phyloP scores from a whole-genome alignment of 176 grass and related monocot species.

The bread wheat (Triticum aestivum) region IWGSC_CS_RefSeq_v2.1 NC_057812.1:67949410-67949909 shows the following conservation, averaged over 20 bases:
- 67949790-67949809: slow-evolving; percentile 5
- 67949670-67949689: slow-evolving; percentile 21
- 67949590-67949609: slow-evolving; percentile 31
- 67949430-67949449: slow-evolving; percentile 14
- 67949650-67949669: not conserved
- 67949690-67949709: slow-evolving; percentile 57
- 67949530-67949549: not conserved
- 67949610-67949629: not conserved
- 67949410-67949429: not conserved
- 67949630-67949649: not conserved
- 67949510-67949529: slow-evolving; percentile 16
- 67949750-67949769: not conserved
- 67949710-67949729: slow-evolving; percentile 32
- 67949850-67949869: not conserved
- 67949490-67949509: slow-evolving; percentile 36
- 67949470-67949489: slow-evolving; percentile 29
- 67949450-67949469: slow-evolving; percentile 37
- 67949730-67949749: not conserved
- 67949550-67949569: slow-evolving; percentile 1
- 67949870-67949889: slow-evolving; percentile 35
- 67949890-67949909: slow-evolving; percentile 37
- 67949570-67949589: slow-evolving; percentile 16
- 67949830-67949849: slow-evolving; percentile 12
- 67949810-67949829: not conserved
- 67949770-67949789: not conserved